Evolutionary conservation across 768 basidiomycete species (phyloP).

Genomic region (Termitomyces sp.): DNA sequence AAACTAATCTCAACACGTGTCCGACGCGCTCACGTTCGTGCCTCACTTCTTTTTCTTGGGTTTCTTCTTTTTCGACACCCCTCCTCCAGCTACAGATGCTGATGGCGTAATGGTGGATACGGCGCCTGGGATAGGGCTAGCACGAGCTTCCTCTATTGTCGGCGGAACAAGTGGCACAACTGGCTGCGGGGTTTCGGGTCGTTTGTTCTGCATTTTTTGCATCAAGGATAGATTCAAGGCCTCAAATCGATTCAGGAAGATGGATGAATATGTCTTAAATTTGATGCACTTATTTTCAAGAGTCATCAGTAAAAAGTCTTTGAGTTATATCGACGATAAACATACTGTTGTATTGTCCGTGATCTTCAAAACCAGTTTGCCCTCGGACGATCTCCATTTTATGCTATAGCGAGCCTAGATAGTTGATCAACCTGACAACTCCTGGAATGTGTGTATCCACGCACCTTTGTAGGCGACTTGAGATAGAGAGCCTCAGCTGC

Average conservation of each 20-base stretch:
- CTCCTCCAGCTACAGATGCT: slow-evolving; percentile 43
- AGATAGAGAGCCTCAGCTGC: slow-evolving; percentile 84
- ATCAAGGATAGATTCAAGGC: slow-evolving; percentile 83
- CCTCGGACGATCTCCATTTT: slow-evolving; percentile 86
- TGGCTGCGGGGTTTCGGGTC: slow-evolving; percentile 29
- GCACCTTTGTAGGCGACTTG: slow-evolving; percentile 73
- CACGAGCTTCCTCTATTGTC: slow-evolving; percentile 20
- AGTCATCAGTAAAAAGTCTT: not conserved
- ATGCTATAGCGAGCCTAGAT: slow-evolving; percentile 82
- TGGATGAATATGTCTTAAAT: slow-evolving; percentile 92
- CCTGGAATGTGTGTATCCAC: slow-evolving; percentile 19
- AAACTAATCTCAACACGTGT: not conserved
- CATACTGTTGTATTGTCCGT: slow-evolving; percentile 87
- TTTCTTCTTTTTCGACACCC: slow-evolving; percentile 76
- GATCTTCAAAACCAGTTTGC: slow-evolving; percentile 88
- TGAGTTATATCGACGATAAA: slow-evolving; percentile 10
- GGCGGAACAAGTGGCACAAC: slow-evolving; percentile 17
- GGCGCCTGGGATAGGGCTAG: slow-evolving; percentile 26
- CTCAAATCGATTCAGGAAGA: slow-evolving; percentile 96
- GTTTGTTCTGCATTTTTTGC: slow-evolving; percentile 79
- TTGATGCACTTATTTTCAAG: slow-evolving; percentile 72
- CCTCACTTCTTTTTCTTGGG: slow-evolving; percentile 71
- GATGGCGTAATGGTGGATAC: slow-evolving; percentile 28
- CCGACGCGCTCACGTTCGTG: not conserved
- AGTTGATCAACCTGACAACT: not conserved